Evolutionary conservation across 805 yeast species (phyloP), one percentile per base, ranked within the genome.

Genomic region (Candida nonsorbophila): DNA sequence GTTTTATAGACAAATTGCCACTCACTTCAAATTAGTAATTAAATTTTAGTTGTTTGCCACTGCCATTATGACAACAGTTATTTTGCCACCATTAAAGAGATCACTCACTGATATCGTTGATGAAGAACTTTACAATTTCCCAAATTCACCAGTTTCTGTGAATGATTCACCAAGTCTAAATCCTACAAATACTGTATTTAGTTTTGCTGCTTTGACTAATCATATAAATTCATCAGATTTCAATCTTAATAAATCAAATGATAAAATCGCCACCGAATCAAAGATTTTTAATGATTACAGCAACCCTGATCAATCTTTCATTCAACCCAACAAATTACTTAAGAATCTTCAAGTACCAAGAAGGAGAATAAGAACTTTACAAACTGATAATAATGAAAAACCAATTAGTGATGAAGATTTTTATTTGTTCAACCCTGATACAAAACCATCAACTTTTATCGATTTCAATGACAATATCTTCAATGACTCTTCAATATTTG

Each of bases 31-130:
- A 20, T n/a, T n/a, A 12, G 22, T 20, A 6, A 20, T 20, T 7
- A 12, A 6, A 9, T 22, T 6, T n/a, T 11, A 18, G 12, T n/a
- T n/a, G n/a, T n/a, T n/a, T n/a, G n/a, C n/a, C n/a, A n/a, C n/a
- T n/a, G n/a, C n/a, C n/a, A 18, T 13, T 26, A 70, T 70, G 76
- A 61, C 75, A 14, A 70, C 77, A 10, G 69, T 73, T n/a, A 51
- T 58, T 14, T 61, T 69, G 34, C 79, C 79, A 15, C 51, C 57
- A 10, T 54, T 71, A 22, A 69, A 72, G 47, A 68, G 76, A 41
- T 62, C 79, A 13, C 48, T 73, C 30, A 70, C 76, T 11, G 80
- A 74, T 37, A 69, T 74, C 13, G 65, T 74, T 67, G 81, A 75
- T 37, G 81, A 76, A 32, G 82, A 75, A 36, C 53, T 75, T 17